phyloP scores from a whole-genome alignment of 495 filamentous ascomycete species.

The Baudoinia panamericana region DNA sequence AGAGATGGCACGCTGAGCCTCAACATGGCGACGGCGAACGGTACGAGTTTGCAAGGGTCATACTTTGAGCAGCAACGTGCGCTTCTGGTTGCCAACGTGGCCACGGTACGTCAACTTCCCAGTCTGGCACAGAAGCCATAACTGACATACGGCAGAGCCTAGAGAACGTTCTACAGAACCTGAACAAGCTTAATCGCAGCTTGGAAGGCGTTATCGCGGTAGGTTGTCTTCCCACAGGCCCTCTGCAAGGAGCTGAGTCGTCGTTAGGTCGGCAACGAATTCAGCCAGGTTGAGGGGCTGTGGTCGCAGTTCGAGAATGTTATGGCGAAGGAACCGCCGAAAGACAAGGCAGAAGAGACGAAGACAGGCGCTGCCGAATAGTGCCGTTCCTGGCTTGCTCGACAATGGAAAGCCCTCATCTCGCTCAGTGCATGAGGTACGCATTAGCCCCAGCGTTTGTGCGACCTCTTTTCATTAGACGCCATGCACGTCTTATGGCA shows the following conservation, averaged over 20 bases:
- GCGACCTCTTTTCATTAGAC: no score
- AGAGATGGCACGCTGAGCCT: constrained; percentile 1
- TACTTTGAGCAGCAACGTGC: constrained; percentile 73
- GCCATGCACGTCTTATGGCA: no score
- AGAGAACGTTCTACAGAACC: constrained; percentile 87
- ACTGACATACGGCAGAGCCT: constrained; percentile 46
- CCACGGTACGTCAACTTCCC: constrained; percentile 39
- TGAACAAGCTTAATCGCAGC: constrained; percentile 87
- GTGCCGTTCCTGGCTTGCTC: no score
- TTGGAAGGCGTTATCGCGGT: constrained; percentile 88
- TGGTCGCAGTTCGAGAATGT: constrained; percentile 97
- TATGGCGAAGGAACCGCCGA: constrained; percentile 64
- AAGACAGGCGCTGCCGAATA: constrained; percentile 18
- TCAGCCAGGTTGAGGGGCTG: constrained; percentile 86
- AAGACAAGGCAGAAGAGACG: constrained; percentile 24
- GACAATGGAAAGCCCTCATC: no score
- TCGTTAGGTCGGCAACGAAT: constrained; percentile 83
- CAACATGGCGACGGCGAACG: constrained; percentile 10
- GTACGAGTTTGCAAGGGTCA: constrained; percentile 14
- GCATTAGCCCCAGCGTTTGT: no score
- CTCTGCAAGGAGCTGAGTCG: background rate
- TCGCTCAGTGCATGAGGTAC: no score
- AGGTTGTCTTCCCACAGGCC: constrained; percentile 19
- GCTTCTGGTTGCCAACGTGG: constrained; percentile 64
- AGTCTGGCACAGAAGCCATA: background rate